Evolutionary conservation across 768 basidiomycete species (phyloP), one percentile per base, ranked within the genome.

Genomic region (Leccinellum luteum): DNA sequence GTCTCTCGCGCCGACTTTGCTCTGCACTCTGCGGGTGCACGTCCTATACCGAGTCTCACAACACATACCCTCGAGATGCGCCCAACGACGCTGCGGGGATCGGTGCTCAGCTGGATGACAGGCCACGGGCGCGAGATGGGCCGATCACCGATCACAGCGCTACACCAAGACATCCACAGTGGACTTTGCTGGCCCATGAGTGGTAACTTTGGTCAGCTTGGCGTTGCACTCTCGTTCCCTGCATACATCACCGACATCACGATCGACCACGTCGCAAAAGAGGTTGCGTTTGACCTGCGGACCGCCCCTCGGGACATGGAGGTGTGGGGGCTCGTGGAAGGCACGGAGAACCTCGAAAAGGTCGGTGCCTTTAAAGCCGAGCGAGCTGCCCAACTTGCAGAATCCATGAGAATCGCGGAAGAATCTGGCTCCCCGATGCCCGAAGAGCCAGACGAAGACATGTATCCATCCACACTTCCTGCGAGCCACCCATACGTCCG

Each of bases 161-260:
- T 99, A n/a, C 89, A 96, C 66, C 87, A 91, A 57, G 92, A 97
- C 60, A 76, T 79, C 27, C 82, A 88, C 55, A 85, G 85, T 32
- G 96, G 97, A 3, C 81, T 87, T 55, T 99, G 96, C 73, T 99
- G 96, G 94, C 92, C 96, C 1, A 93, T 98, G 75, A 76, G 75
- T 6, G 95, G 95, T 0, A 65, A 78, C 17, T 70, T 81, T 49
- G 96, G 95, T 4, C 90, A 91, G 66, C 75, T 98, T 10, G 96
- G 92, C 5, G 86, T 99, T 30, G 77, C 79, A 34, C 84, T 99
- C 28, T 85, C 86, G 2, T 80, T 81, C 6, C 77, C 78, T n/a
- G 77, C 81, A 8, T 71, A 76, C 45, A 77, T 87, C 43, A 74
- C 78, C 15, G 85, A 85, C 62, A 75, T 99, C 51, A 93, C 92